Base-by-base conservation (phyloP, 2,329 filamentous ascomycete genomes). In the Bipolaris zeicola region DNA sequence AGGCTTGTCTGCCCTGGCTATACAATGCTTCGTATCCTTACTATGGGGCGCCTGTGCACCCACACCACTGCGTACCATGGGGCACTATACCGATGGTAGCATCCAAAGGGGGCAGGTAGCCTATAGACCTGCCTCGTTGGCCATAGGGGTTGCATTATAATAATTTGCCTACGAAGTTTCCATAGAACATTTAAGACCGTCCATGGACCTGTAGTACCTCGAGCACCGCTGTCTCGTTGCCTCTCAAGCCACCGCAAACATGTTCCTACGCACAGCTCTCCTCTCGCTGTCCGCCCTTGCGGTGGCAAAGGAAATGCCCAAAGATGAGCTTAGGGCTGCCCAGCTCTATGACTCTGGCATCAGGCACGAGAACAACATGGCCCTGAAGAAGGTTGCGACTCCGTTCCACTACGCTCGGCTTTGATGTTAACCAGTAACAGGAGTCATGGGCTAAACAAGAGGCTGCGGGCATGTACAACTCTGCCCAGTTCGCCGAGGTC, bases 341-440 rank as follows among this genome's bases (percentile, higher is more conserved):
- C 55, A 74, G 60, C 62, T 77, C 22, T 78, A 77, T 53, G 75
- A 78, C 53, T 76, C 73, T 36, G 77, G 76, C 6, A 72, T 76
- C 37, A 71, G 71, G 33, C 76, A 78, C 58, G 64, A 61, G 50
- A 74, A 75, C 57, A 75, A 72, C 47, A 63, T 74, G 18, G 71
- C 71, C 13, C 59, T 74, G 55, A 75, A 75, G 63, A 56, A 65
- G 65, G 71, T 75, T 46, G 39, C 13, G 61, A 28, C 24, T n/a
- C 11, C 18, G 13, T 11, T 26, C 11, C 6, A 6, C 2, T 6
- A 45, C 14, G 20, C 7, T 49, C 2, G 3, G 14, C 28, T 16
- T 31, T 54, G 51, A 52, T 38, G 48, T 70, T 72, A 57, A 76
- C 52, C 3, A 14, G 48, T 36, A 50, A n/a, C 59, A 77, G 76